Evolutionary conservation across 495 filamentous ascomycete species (phyloP).

Genomic region (Aeminium ludgeri): DNA sequence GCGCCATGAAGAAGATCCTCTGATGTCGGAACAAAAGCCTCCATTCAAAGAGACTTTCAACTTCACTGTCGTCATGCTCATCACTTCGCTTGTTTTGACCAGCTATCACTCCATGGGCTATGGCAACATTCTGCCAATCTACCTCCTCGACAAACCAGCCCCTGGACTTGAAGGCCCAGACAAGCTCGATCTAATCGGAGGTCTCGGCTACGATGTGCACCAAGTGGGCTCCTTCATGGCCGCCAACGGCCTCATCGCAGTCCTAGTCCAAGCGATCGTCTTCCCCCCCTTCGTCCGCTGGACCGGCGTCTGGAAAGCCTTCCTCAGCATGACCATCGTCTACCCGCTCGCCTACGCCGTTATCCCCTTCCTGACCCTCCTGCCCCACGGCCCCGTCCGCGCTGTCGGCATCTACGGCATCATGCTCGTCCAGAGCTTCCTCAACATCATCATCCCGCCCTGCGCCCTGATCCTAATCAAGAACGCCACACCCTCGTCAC

Average conservation of each 20-base stretch:
- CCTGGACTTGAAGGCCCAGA: not conserved
- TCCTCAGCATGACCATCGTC: conserved; percentile 11
- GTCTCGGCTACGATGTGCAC: conserved; percentile 14
- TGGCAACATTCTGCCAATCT: conserved; percentile 12
- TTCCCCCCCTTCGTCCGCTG: conserved; percentile 15
- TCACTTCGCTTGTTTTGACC: conserved; percentile 7
- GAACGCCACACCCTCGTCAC: conserved; percentile 14
- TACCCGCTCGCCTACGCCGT: conserved; percentile 15
- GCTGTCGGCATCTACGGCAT: conserved; percentile 9
- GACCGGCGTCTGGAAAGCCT: conserved; percentile 13
- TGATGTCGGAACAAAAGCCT: not conserved
- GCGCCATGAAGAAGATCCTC: not conserved
- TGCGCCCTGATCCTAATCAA: conserved; percentile 18
- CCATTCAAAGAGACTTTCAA: conserved; percentile 5
- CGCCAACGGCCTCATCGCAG: conserved; percentile 14
- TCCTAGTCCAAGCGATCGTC: conserved; percentile 16
- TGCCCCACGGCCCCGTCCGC: conserved; percentile 1
- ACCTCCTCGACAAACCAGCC: conserved; percentile 12
- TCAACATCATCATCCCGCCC: conserved; percentile 16
- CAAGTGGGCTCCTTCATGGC: conserved; percentile 16
- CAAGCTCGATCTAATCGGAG: conserved; percentile 11
- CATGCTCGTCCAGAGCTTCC: conserved; percentile 13
- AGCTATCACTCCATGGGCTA: conserved; percentile 17
- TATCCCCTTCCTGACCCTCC: conserved; percentile 11
- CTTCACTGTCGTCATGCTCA: conserved; percentile 16